phyloP scores from a whole-genome alignment of 2,329 filamentous ascomycete species.

The Thelonectria olida region DNA sequence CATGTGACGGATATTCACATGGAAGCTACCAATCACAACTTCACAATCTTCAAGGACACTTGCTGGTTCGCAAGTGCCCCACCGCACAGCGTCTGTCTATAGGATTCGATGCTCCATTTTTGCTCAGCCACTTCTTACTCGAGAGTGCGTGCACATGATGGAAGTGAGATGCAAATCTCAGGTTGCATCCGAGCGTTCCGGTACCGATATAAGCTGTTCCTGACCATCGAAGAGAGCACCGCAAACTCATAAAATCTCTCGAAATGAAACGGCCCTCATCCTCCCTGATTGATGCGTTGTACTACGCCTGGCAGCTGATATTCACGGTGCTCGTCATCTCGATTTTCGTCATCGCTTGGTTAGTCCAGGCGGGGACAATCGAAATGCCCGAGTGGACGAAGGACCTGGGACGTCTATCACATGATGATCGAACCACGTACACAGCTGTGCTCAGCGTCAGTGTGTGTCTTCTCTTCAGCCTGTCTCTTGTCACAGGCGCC shows the following conservation, averaged over 20 bases:
- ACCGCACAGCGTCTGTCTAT: not conserved
- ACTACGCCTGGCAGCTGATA: not conserved
- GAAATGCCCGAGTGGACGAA: constrained; percentile 27
- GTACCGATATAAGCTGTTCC: not conserved
- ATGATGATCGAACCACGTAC: constrained; percentile 14
- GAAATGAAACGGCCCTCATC: not conserved
- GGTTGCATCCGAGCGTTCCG: not conserved
- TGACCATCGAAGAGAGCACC: too few relatives aligned
- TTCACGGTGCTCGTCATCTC: constrained; percentile 11
- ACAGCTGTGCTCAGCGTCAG: not conserved
- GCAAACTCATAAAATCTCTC: not conserved
- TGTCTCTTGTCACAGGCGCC: not conserved
- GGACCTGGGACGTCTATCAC: constrained; percentile 5
- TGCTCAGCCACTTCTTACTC: not conserved
- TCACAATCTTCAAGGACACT: not conserved
- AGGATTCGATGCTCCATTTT: not conserved
- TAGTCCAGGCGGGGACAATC: constrained; percentile 20
- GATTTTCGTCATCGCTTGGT: constrained; percentile 15
- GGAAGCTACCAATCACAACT: not conserved
- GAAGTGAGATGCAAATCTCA: not conserved
- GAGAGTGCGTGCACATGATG: not conserved
- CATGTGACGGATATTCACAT: too few relatives aligned
- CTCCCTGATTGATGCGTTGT: not conserved
- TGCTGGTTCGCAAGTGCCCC: not conserved
- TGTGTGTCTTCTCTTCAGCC: not conserved